These are phyloP conservation scores for Rhizopogon roseolus DNA, from an alignment of 768 basidiomycete species.

Conservation along the genomic window DNA sequence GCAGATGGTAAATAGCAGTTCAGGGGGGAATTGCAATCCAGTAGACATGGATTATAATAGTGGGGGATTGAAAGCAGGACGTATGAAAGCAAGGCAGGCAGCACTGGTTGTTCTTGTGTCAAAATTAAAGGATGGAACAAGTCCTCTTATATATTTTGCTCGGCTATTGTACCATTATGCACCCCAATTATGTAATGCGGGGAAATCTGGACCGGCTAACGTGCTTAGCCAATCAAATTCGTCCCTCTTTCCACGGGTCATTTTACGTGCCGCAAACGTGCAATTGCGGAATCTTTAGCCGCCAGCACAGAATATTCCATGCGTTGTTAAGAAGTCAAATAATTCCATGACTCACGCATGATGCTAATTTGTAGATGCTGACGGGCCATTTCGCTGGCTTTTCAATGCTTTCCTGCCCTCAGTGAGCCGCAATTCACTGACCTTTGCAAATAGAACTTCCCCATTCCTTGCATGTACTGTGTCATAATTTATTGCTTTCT, in stretches of 20 bases:
- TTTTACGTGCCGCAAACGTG: not conserved
- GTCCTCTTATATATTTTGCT: not conserved
- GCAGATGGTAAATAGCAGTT: slow-evolving; percentile 70
- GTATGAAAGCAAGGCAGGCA: not conserved
- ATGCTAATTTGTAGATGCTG: not conserved
- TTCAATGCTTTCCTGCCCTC: too few species aligned
- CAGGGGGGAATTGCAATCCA: slow-evolving; percentile 55
- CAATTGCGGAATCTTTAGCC: not conserved
- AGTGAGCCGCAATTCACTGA: not conserved
- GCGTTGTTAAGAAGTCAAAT: not conserved
- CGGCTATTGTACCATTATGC: not conserved
- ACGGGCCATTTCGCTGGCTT: not conserved
- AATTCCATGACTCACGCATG: not conserved
- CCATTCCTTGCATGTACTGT: not conserved
- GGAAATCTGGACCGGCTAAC: not conserved
- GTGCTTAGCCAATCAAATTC: too few species aligned
- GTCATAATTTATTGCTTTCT: not conserved
- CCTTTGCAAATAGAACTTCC: not conserved
- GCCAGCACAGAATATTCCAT: not conserved
- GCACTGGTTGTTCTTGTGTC: not conserved
- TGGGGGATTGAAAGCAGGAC: slow-evolving; percentile 6
- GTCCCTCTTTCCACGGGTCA: too few species aligned
- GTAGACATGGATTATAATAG: slow-evolving; percentile 17
- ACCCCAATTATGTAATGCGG: slow-evolving; percentile 3
- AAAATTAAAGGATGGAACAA: not conserved